Evolutionary conservation across 202 grass and related monocot genomes (phyloP).

Genomic region (Sporobolus alterniflorus): DNA sequence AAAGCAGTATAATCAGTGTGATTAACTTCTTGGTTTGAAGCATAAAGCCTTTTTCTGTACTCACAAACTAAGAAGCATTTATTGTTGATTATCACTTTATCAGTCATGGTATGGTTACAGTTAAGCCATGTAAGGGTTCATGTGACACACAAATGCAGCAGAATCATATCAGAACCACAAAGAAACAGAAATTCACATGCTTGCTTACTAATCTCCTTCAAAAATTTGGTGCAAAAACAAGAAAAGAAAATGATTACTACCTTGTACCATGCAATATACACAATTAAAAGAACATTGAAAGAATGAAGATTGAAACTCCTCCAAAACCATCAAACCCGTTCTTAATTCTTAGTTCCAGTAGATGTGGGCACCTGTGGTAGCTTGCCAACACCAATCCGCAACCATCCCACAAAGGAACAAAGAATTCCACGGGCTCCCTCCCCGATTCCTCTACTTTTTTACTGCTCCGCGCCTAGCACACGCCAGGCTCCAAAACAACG

Average conservation of each 20-base stretch:
- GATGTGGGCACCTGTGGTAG: conserved; percentile 75
- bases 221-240: neutral
- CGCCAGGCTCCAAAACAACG: neutral
- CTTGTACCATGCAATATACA: neutral
- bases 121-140: neutral
- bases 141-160: neutral
- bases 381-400: conserved; percentile 46
- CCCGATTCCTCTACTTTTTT: neutral
- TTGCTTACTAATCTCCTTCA: conserved; percentile 18
- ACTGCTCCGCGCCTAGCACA: conserved; percentile 15
- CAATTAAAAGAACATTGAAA: neutral
- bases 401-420: conserved; percentile 28
- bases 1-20: neutral
- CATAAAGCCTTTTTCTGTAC: neutral
- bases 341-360: conserved; percentile 10
- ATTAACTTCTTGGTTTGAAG: neutral
- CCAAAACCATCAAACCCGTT: neutral
- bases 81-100: neutral
- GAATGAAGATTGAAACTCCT: neutral
- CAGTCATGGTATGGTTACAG: neutral
- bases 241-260: neutral
- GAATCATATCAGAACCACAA: neutral
- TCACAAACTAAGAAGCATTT: conserved; percentile 9
- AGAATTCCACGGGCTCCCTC: neutral
- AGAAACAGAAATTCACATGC: neutral